These are phyloP conservation scores for Zalaria sp. DNA, from an alignment of 2,329 filamentous ascomycete genomes.

Conservation along the genomic window DNA sequence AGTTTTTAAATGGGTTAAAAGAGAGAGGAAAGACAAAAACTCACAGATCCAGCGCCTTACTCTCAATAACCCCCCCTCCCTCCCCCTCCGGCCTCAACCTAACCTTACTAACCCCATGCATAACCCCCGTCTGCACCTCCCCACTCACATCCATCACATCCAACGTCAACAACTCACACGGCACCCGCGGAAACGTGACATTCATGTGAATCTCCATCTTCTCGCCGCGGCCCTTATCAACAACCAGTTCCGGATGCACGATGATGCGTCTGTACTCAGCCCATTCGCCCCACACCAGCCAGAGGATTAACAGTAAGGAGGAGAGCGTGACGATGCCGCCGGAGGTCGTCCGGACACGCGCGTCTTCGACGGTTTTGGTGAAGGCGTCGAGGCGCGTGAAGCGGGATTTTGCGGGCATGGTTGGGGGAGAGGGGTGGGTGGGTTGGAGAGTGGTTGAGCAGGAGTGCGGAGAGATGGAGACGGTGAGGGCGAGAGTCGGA, in stretches of 20 bases:
- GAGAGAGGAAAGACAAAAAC: conserved; percentile 14
- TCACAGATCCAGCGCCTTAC: conserved; percentile 53
- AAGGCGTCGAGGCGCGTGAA: conserved; percentile 97
- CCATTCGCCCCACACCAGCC: conserved; percentile 92
- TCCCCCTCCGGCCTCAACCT: conserved; percentile 58
- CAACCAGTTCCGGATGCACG: conserved; percentile 83
- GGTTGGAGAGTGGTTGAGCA: neutral
- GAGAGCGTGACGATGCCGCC: conserved; percentile 89
- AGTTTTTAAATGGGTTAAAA: neutral
- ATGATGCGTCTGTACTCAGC: conserved; percentile 74
- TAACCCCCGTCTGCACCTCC: conserved; percentile 87
- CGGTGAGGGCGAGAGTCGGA: too few species aligned
- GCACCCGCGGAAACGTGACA: conserved; percentile 84
- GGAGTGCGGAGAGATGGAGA: too few species aligned
- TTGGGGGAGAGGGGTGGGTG: conserved; percentile 1
- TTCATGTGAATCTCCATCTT: conserved; percentile 99
- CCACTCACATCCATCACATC: conserved; percentile 99
- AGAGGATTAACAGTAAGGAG: conserved; percentile 77
- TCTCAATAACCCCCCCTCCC: conserved; percentile 63
- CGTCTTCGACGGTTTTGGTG: conserved; percentile 98
- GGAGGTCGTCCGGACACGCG: conserved; percentile 85
- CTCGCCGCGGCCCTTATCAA: conserved; percentile 94
- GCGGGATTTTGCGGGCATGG: conserved; percentile 80
- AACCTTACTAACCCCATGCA: conserved; percentile 86
- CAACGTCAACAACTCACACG: conserved; percentile 88